These are phyloP conservation scores for Pseudotsuga menziesii DNA, from an alignment of 75 land plant genomes.

Conservation along the genomic window DNA sequence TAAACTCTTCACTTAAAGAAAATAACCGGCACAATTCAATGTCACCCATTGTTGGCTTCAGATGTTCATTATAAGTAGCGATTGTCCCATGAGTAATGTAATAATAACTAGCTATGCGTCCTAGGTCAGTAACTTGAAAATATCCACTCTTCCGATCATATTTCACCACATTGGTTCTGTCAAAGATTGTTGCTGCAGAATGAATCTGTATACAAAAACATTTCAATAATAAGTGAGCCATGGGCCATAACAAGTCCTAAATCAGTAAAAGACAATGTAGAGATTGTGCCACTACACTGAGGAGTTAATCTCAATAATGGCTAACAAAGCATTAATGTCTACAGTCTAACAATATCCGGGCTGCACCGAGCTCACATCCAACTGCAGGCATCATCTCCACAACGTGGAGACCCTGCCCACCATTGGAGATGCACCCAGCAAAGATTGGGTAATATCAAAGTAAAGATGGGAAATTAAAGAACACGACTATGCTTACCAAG, in stretches of 20 bases:
- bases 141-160: constrained; percentile 93
- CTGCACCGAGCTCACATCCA: no score
- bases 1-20: constrained; percentile 94
- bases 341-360: no score
- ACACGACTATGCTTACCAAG: constrained; percentile 49
- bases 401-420: no score
- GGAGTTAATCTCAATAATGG: no score
- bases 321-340: no score
- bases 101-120: constrained; percentile 93
- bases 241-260: background rate
- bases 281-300: background rate
- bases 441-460: background rate
- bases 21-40: constrained; percentile 89
- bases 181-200: constrained; percentile 84
- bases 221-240: background rate
- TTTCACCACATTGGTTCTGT: constrained; percentile 79
- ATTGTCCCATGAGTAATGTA: constrained; percentile 92
- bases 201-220: constrained; percentile 56
- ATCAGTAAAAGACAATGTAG: background rate
- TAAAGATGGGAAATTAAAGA: background rate
- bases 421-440: no score
- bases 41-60: constrained; percentile 97
- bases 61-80: constrained; percentile 85
- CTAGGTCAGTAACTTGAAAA: constrained; percentile 91
- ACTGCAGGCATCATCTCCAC: no score